Evolutionary conservation across 1,139 yeast genomes (phyloP), one percentile per base, ranked within the genome.

Genomic region (Protomyces pachydermus): DNA sequence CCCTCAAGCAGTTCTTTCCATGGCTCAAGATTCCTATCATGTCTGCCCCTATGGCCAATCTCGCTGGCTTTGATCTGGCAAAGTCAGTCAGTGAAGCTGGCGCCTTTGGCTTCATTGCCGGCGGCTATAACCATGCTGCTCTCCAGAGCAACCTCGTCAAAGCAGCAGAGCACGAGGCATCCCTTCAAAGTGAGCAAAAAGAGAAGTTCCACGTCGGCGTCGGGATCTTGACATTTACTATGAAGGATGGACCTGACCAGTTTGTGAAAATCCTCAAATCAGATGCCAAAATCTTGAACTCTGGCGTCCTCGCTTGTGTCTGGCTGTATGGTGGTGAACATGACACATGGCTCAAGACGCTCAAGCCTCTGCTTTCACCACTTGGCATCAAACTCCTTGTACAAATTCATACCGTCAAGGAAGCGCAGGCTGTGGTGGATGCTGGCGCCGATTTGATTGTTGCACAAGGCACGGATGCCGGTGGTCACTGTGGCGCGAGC

Each of bases 401-500:
- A 0, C 74, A 80, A 14, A 81, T 80, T 1, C 81, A 83, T 1
- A 77, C 78, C 8, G 70, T 77, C 0, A 69, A 70, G 16, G 84
- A 81, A 67, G 83, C 81, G 0, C 56, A 67, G 12, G 62, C 66
- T 3, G 70, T 76, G 64, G 68, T 72, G 18, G 68, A 70, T 0
- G 56, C 66, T 0, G 79, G 77, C 0, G 76, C 78, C 1, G 81
- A 80, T 68, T 82, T 79, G 0, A 65, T 81, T 2, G 73, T 79
- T 14, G 74, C 77, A 45, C 84, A 81, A 69, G 84, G 84, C 0
- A 74, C 72, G 65, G 84, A 81, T 68, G 84, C 84, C 1, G 84
- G 84, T 9, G 84, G 84, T 0, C 84, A 81, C 68, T 68, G 69
- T 71, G 83, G 54, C 82, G 83, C 10, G 75, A 75, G 66, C 79